Percentiles rank a stretch among this genome's conserved stretches.
These are phyloP conservation scores for Thraustochytrium striatum DNA, from an alignment of 352 stramenopile species.

Conservation along the genomic window DNA sequence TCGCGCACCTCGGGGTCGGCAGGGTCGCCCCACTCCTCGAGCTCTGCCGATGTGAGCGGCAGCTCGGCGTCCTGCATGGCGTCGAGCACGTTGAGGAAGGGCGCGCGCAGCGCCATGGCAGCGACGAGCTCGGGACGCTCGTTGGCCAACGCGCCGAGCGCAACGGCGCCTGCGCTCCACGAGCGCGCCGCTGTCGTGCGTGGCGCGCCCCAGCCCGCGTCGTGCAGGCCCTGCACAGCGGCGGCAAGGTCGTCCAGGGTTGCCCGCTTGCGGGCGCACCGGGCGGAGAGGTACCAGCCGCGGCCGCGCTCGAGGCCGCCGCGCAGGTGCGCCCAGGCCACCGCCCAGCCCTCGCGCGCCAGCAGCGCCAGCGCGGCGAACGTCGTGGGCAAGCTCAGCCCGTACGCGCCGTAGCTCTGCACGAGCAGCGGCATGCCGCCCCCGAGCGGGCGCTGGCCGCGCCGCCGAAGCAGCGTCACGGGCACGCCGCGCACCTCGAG, in stretches of 20 bases:
- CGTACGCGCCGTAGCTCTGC: conserved; percentile 73
- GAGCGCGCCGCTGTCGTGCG: conserved; percentile 67
- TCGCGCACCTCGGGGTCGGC: conserved; percentile 47
- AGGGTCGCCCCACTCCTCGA: conserved; percentile 77
- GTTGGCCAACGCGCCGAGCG: conserved; percentile 75
- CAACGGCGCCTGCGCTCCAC: conserved; percentile 73
- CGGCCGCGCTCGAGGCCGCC: conserved; percentile 78
- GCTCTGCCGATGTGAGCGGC: conserved; percentile 81
- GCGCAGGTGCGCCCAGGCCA: conserved; percentile 78
- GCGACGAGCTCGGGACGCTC: conserved; percentile 66
- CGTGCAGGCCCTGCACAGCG: conserved; percentile 60
- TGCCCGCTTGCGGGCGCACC: conserved; percentile 70
- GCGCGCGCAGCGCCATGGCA: conserved; percentile 74
- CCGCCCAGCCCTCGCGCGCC: conserved; percentile 71
- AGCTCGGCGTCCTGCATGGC: conserved; percentile 77
- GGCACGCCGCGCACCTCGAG: conserved; percentile 37
- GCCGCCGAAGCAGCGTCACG: conserved; percentile 62
- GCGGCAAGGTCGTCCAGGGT: conserved; percentile 75
- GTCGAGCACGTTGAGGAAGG: conserved; percentile 77
- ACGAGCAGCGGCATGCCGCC: conserved; percentile 63
- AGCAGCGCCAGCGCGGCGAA: conserved; percentile 76
- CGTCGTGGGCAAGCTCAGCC: conserved; percentile 72
- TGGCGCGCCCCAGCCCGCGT: conserved; percentile 65
- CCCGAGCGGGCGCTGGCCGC: conserved; percentile 57
- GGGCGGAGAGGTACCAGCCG: conserved; percentile 75